phyloP scores from a whole-genome alignment of 768 basidiomycete genomes.

The Rhodotorula kratochvilovae region DNA sequence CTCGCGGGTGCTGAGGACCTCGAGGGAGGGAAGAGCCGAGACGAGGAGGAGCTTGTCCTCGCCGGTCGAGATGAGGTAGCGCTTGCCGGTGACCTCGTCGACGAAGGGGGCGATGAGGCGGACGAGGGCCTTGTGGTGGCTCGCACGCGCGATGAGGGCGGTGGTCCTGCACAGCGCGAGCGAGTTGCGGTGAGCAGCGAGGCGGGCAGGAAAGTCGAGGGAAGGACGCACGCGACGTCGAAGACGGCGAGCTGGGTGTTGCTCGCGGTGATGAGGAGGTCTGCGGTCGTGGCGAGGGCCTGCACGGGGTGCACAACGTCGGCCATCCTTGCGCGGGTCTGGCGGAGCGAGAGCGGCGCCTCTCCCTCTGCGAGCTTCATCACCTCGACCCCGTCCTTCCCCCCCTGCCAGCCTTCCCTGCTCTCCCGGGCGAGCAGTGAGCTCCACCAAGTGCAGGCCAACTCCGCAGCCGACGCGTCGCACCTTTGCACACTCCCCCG shows the following conservation, averaged over 20 bases:
- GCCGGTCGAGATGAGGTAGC: conserved; percentile 57
- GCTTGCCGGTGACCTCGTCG: background rate
- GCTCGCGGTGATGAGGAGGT: background rate
- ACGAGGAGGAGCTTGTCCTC: conserved; percentile 80
- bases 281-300: background rate
- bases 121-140: conserved; percentile 23
- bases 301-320: background rate
- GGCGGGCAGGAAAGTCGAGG: background rate
- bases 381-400: background rate
- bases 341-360: background rate
- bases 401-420: background rate
- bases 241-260: background rate
- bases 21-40: conserved; percentile 61
- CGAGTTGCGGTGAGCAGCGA: background rate
- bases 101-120: conserved; percentile 19
- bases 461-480: no score
- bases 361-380: background rate
- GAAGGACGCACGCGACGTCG: background rate
- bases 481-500: no score
- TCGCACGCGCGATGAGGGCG: background rate
- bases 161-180: background rate
- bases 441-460: no score
- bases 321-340: background rate
- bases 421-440: no score
- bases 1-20: conserved; percentile 62